Base-by-base conservation (phyloP, 140 eudicot species). In the Senecio squalidus region DNA sequence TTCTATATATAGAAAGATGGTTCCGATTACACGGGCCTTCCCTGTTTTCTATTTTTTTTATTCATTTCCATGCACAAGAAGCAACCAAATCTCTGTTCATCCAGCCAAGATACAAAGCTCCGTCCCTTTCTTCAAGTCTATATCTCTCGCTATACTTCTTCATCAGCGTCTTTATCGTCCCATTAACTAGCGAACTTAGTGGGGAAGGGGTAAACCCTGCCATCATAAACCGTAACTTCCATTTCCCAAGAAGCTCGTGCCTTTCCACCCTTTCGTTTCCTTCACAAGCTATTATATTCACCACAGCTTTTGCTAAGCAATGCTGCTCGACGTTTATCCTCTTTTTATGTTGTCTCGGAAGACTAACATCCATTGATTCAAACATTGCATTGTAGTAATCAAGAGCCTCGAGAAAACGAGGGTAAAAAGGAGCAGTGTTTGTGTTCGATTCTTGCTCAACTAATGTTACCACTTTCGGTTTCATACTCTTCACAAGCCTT, bases 361-460 rank as follows among this genome's bases (percentile, higher is more conserved):
- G 75, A 9, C 84, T 64, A 16, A 46, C 81, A 27, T 84, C 96
- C 58, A 88, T 80, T 7, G 89, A 88, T 17, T 87, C 94, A 45
- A 88, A 84, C 96, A 88, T 81, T 5, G 90, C 94, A 3, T 62
- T 36, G 54, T 88, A 88, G 46, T 84, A 88, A 56, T 88, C 94
- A 33, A 88, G 46, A 1, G 90, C 68, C 60, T 88, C 94, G 1
- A 67, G 48, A 15, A 88, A 88, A 29, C 94, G 69, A 24, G 96
- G 94, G 56, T 69, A 84, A 44, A 88, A 88, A 13, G 94, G 68
- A 23, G 96, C 78, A 0, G 94, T 83, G 65, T 84, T 88, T 8
- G 94, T 84, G 67, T 87, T 80, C 3, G 78, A 73, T 53, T 87
- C 94, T 52, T 88, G 86, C 78, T 88, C 94, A 3, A 88, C 89